Evolutionary conservation across 257 asterid genomes (phyloP).

Genomic region (Salvia miltiorrhiza): DNA sequence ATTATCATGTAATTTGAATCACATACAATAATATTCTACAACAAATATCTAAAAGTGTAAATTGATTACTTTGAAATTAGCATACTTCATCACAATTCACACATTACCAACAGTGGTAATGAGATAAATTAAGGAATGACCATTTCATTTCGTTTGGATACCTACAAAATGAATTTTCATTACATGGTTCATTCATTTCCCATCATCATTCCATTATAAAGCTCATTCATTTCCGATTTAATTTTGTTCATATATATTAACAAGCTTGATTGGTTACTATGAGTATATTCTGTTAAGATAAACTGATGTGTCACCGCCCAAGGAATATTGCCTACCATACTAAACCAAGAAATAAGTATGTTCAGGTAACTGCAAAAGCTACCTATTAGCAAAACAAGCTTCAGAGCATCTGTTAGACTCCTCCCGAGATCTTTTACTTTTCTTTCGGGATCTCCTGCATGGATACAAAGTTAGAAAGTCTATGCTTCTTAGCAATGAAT

Average conservation of each 20-base stretch:
- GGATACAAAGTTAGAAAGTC: not conserved
- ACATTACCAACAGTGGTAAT: not conserved
- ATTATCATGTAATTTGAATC: not conserved
- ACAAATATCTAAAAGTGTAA: not conserved
- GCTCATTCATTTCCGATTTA: no score
- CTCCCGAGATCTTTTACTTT: constrained; percentile 56
- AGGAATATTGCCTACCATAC: not conserved
- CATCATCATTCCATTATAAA: not conserved
- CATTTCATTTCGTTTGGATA: not conserved
- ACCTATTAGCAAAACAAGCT: constrained; percentile 94
- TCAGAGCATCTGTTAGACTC: constrained; percentile 76
- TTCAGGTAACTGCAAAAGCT: constrained; percentile 3
- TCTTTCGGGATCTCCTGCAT: constrained; percentile 54
- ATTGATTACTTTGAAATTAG: not conserved
- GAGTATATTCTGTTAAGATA: no score
- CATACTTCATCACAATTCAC: not conserved
- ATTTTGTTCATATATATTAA: no score
- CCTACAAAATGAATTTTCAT: not conserved
- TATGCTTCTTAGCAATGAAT: constrained; percentile 10
- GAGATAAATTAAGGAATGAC: not conserved
- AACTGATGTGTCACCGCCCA: no score
- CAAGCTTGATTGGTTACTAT: no score
- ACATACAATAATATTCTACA: not conserved
- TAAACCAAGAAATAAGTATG: not conserved
- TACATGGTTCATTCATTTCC: not conserved